Evolutionary conservation across 306 rosid species (phyloP), one percentile per base, ranked within the genome.

Genomic region (Cicer bijugum): DNA sequence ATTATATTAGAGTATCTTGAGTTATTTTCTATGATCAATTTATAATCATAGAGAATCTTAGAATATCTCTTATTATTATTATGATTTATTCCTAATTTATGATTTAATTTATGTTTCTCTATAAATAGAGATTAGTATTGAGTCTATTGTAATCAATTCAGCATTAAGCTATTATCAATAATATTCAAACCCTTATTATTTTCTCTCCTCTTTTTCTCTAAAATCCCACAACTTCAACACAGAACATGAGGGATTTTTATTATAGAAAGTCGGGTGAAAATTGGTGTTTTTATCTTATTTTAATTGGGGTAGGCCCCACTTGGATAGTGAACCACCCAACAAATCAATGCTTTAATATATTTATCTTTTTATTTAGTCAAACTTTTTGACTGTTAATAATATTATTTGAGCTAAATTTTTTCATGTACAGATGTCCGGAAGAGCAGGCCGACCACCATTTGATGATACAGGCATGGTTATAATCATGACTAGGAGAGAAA

Each of bases 381-480:
- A 11, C 57, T 50, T 12, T 74, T 67, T 44, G 39, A 80, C 43
- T 81, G 68, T 45, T 38, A 19, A 20, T 35, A 57, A 57, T 64
- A 58, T 63, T 14, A 53, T 45, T 37, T 46, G 19, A 35, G 66
- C 67, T 67, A 20, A 78, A 75, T 6, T 3, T 20, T 59, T 69
- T 79, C 12, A 47, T 46, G 12, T 65, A 83, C 87, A 93, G 98
- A 93, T 93, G 98, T 83, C 90, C 6, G 98, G 98, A 77, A 86
- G 98, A 82, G 98, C 98, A 67, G 98, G 97, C 63, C 93, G 98
- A 67, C 98, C 98, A 72, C 98, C 97, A 45, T 93, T 93, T 80
- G 97, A 93, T 88, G 98, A 93, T 74, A 88, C 97, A 38, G 98
- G 98, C 82, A 85, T 86, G 88, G 98, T 89, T 86, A 73, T 93